phyloP scores from a whole-genome alignment of 2,329 filamentous ascomycete species.

The Xylariaceae sp. region DNA sequence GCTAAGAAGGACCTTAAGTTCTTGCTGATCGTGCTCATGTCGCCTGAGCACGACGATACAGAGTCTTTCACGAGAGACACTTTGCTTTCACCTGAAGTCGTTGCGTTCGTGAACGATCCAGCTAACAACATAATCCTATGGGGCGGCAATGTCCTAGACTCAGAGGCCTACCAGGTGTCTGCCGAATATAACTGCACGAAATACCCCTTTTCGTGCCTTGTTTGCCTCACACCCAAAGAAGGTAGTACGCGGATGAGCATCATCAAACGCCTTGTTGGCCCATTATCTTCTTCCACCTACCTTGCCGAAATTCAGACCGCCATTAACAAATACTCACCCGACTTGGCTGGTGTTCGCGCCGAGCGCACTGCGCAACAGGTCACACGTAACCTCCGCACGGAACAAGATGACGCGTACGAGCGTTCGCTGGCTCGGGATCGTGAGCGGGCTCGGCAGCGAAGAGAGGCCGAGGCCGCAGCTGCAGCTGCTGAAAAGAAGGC shows the following conservation, averaged over 20 bases:
- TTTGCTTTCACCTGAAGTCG: conserved; percentile 69
- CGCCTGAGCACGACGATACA: conserved; percentile 93
- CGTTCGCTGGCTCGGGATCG: conserved; percentile 83
- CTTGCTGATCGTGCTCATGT: conserved; percentile 80
- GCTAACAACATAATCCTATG: conserved; percentile 80
- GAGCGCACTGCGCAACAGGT: conserved; percentile 77
- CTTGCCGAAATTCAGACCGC: conserved; percentile 69
- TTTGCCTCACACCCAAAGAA: conserved; percentile 82
- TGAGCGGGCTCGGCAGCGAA: conserved; percentile 71
- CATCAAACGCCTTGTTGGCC: conserved; percentile 72
- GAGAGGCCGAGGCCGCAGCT: conserved; percentile 68
- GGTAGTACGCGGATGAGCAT: conserved; percentile 88
- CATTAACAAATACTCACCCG: conserved; percentile 70
- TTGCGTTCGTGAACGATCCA: conserved; percentile 68
- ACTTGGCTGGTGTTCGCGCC: conserved; percentile 70
- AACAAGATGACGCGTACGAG: conserved; percentile 94
- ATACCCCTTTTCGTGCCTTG: conserved; percentile 82
- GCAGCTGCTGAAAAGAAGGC: conserved; percentile 63
- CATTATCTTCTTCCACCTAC: conserved; percentile 66
- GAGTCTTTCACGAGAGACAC: conserved; percentile 77
- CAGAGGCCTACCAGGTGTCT: conserved; percentile 92
- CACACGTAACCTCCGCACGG: conserved; percentile 72
- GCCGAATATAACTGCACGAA: conserved; percentile 83
- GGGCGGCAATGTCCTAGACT: conserved; percentile 89
- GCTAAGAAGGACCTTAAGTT: conserved; percentile 92